Evolutionary conservation across 192 early-diverging fungal species (phyloP).

Genomic region (Backusella sp.): DNA sequence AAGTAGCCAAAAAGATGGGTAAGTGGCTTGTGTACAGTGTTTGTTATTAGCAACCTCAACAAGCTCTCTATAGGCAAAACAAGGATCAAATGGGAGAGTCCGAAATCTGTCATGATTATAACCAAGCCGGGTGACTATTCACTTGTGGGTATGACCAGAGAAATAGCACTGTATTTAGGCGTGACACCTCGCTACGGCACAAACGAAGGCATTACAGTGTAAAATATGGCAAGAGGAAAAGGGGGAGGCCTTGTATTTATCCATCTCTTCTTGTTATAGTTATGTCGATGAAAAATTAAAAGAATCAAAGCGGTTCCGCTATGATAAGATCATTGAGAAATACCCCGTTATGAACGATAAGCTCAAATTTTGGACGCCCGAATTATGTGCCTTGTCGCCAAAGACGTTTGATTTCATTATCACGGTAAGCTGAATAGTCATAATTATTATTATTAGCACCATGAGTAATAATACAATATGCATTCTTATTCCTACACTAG

Average conservation of each 20-base stretch:
- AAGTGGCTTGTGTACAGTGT: neutral
- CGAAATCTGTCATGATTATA: constrained; percentile 63
- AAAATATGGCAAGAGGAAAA: neutral
- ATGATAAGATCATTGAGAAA: constrained; percentile 35
- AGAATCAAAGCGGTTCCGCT: constrained; percentile 54
- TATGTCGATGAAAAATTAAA: constrained; percentile 69
- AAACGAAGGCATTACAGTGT: constrained; percentile 41
- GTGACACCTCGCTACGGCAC: constrained; percentile 40
- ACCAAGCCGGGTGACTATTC: constrained; percentile 71
- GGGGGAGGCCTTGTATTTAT: neutral
- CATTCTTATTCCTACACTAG: constrained; percentile 10
- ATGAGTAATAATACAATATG: neutral
- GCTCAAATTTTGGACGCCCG: constrained; percentile 73
- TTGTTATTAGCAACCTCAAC: neutral
- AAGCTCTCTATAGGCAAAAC: constrained; percentile 14
- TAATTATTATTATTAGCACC: neutral
- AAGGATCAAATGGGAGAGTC: constrained; percentile 34
- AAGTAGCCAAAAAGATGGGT: constrained; percentile 20
- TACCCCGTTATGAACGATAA: constrained; percentile 44
- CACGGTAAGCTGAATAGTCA: constrained; percentile 49
- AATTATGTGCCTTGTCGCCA: constrained; percentile 63
- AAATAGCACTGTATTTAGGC: constrained; percentile 69
- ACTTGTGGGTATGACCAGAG: constrained; percentile 64
- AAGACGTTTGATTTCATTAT: constrained; percentile 87
- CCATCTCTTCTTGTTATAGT: constrained; percentile 9